Evolutionary conservation across 495 filamentous ascomycete species (phyloP), one percentile per base, ranked within the genome.

Genomic region (Tetracladium setigerum): DNA sequence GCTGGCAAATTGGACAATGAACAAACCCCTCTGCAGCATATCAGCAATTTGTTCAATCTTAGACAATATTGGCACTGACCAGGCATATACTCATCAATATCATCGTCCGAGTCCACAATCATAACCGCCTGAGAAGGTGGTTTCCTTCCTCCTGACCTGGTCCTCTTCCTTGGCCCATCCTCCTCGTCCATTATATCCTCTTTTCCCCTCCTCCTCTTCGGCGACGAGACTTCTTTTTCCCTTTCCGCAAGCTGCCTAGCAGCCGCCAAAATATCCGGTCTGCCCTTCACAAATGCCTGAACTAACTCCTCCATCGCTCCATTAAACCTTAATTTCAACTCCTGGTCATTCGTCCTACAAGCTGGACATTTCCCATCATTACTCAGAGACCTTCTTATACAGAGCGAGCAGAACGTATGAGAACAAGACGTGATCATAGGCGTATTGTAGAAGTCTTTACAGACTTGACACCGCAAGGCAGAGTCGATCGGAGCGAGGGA

Each of bases 361-460:
- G 84, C 67, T 0, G 92, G 94, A 58, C 92, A 99, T 61, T 83
- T 86, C 9, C 86, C 82, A 51, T 95, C 90, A 1, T 75, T 70
- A 6, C 81, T 79, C 2, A 99, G 70, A 50, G 83, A 86, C 44
- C 89, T 72, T 13, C 92, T 86, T 50, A 98, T 96, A 63, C 92
- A 99, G 24, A 91, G 64, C 13, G 89, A 95, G 72, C 92, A 99
- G 61, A 99, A 99, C 0, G 92, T 96, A 63, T 99, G 92, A 35
- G 79, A 84, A 72, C 92, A 99, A 0, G 83, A 84, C 1, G 92
- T 99, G 44, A 96, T 82, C 72, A 99, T 90, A 1, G 92, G 92
- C 17, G 86, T 89, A 50, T 78, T 76, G 68, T 85, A 97, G 65
- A 96, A 94, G 62, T 99, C 92, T 66, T 96, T 97, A 76, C 92